These are phyloP conservation scores for Aspergillus fijiensis DNA, from an alignment of 2,329 filamentous ascomycete genomes.

Conservation along the genomic window DNA sequence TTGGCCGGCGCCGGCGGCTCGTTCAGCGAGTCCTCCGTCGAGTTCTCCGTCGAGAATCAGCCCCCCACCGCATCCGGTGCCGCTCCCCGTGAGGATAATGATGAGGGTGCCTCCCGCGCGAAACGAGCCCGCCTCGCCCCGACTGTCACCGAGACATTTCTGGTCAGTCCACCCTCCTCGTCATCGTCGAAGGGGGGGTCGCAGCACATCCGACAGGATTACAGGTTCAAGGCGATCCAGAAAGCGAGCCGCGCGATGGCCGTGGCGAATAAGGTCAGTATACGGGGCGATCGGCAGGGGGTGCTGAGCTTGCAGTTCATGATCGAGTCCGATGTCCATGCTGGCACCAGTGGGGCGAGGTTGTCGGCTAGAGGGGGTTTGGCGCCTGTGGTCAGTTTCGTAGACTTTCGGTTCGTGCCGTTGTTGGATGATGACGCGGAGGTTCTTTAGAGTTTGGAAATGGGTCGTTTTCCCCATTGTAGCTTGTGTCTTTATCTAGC, in stretches of 20 bases:
- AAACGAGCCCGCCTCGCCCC: conserved; percentile 41
- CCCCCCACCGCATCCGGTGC: conserved; percentile 13
- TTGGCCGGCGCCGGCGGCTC: conserved; percentile 64
- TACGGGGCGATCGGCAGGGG: conserved; percentile 82
- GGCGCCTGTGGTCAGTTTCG: conserved; percentile 42
- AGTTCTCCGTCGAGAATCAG: conserved; percentile 55
- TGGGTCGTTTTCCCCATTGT: too few relatives aligned
- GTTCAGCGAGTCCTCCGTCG: conserved; percentile 60
- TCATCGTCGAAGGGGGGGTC: conserved; percentile 57
- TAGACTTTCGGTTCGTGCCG: conserved; percentile 50
- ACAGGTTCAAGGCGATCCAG: conserved; percentile 84
- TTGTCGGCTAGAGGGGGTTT: conserved; percentile 18
- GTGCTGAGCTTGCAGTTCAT: conserved; percentile 95
- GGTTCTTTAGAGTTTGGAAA: too few relatives aligned
- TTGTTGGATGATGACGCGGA: conserved; percentile 42
- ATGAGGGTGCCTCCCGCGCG: conserved; percentile 20
- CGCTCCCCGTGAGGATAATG: conserved; percentile 3
- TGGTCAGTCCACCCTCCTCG: conserved; percentile 57
- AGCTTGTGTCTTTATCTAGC: too few relatives aligned
- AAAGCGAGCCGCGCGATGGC: conserved; percentile 90
- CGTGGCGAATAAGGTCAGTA: conserved; percentile 85
- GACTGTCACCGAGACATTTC: conserved; percentile 52
- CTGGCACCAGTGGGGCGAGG: conserved; percentile 19
- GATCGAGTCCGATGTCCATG: conserved; percentile 75
- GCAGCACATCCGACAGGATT: conserved; percentile 70